Evolutionary conservation across 164 flowering plant species (phyloP).

Genomic region (Kalanchoe fedtschenkoi): DNA sequence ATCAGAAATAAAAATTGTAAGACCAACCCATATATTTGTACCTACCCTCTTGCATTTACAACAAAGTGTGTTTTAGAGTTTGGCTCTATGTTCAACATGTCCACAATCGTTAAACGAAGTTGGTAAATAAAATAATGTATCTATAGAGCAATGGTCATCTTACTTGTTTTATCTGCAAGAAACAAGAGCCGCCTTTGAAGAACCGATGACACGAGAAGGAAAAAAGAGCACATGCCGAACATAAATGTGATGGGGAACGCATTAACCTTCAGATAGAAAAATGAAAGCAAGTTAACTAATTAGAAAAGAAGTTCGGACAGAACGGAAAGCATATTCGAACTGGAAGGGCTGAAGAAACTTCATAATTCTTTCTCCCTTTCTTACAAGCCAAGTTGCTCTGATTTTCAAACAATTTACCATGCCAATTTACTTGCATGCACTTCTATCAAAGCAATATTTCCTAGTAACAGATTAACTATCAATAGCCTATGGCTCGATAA

Average conservation of each 20-base stretch:
- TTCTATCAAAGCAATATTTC: too few species aligned
- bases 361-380: too few species aligned
- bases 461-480: too few species aligned
- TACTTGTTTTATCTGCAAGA: conserved; percentile 77
- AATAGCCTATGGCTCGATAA: too few species aligned
- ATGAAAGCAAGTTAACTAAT: conserved; percentile 2
- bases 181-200: conserved; percentile 77
- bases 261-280: conserved; percentile 48
- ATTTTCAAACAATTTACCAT: too few species aligned
- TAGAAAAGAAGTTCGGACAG: background rate
- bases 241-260: conserved; percentile 93
- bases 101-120: background rate
- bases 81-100: background rate
- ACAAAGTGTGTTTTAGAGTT: background rate
- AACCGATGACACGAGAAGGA: conserved; percentile 74
- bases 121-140: background rate
- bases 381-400: too few species aligned
- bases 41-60: background rate
- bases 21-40: background rate
- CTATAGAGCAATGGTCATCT: conserved; percentile 13
- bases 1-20: background rate
- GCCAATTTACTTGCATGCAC: too few species aligned
- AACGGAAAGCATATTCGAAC: too few species aligned
- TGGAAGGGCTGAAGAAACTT: too few species aligned
- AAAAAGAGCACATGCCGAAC: conserved; percentile 98